phyloP scores from a whole-genome alignment of 2,329 filamentous ascomycete species.

The Alternaria hordeiaustralica region DNA sequence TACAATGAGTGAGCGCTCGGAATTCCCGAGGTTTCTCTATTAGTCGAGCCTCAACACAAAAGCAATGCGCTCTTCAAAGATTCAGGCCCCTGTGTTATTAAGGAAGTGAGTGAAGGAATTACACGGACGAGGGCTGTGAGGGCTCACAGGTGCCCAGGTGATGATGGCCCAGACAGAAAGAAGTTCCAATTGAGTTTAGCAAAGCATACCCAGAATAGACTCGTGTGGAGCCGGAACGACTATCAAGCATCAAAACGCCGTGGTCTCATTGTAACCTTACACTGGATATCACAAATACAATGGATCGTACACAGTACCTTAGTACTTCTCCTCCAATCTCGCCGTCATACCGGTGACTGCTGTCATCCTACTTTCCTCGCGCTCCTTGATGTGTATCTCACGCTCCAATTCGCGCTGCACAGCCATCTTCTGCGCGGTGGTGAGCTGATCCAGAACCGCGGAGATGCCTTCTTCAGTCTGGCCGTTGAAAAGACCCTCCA shows the following conservation, averaged over 20 bases:
- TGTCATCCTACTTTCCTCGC: slow-evolving; percentile 19
- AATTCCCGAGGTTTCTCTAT: background rate
- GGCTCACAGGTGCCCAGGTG: too few relatives aligned
- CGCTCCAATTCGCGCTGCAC: slow-evolving; percentile 28
- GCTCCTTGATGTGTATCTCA: slow-evolving; percentile 24
- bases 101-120: background rate
- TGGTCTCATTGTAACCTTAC: background rate
- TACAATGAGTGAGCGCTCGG: background rate
- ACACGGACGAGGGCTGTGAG: background rate
- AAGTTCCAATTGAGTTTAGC: background rate
- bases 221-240: background rate
- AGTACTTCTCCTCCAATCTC: slow-evolving; percentile 42
- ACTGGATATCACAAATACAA: slow-evolving; percentile 8
- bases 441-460: slow-evolving; percentile 43
- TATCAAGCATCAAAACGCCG: slow-evolving; percentile 1
- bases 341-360: slow-evolving; percentile 43
- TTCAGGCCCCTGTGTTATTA: too few relatives aligned
- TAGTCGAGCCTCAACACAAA: background rate
- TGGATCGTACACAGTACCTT: slow-evolving; percentile 1
- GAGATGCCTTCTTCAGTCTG: slow-evolving; percentile 33
- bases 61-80: background rate
- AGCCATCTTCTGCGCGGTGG: slow-evolving; percentile 42
- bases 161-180: background rate
- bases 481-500: slow-evolving; percentile 34
- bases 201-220: background rate